These are phyloP conservation scores for Russula compacta DNA, from an alignment of 768 basidiomycete genomes.

Conservation along the genomic window DNA sequence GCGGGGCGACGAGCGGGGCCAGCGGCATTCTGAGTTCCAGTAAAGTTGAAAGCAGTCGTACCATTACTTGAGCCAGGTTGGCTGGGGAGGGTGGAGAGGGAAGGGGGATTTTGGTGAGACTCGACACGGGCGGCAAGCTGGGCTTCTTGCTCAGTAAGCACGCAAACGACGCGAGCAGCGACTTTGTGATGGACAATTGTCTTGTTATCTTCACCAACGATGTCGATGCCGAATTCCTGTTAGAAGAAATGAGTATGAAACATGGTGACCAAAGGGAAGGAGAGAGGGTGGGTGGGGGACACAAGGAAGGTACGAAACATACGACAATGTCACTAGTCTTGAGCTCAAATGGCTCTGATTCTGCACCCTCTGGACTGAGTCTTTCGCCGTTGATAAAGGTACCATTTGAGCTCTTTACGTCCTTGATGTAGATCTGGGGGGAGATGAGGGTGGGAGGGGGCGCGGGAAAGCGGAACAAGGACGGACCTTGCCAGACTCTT, in stretches of 20 bases:
- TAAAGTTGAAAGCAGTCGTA: conserved; percentile 35
- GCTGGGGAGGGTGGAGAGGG: conserved; percentile 24
- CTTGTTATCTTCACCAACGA: conserved; percentile 96
- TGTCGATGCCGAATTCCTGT: conserved; percentile 99
- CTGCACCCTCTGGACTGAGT: conserved; percentile 78
- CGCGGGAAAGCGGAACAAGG: conserved; percentile 3
- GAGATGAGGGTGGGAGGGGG: conserved; percentile 18
- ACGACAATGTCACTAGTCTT: conserved; percentile 95
- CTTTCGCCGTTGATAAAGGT: conserved; percentile 97
- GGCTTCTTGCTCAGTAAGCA: conserved; percentile 80
- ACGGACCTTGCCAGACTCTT: conserved; percentile 75
- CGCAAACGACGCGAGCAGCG: conserved; percentile 85
- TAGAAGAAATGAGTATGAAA: conserved; percentile 5
- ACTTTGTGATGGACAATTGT: conserved; percentile 98
- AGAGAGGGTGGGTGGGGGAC: background rate
- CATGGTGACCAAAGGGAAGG: background rate
- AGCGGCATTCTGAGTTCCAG: conserved; percentile 29
- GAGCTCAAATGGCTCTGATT: conserved; percentile 88
- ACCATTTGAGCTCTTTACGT: conserved; percentile 96
- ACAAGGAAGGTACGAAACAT: conserved; percentile 28
- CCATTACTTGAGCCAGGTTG: conserved; percentile 35
- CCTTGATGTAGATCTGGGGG: conserved; percentile 88
- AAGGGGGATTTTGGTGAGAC: conserved; percentile 43
- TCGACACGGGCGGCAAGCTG: conserved; percentile 63
- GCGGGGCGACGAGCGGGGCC: conserved; percentile 42